Evolutionary conservation across 2,329 filamentous ascomycete genomes (phyloP).

Genomic region (Stachybotrys elegans): DNA sequence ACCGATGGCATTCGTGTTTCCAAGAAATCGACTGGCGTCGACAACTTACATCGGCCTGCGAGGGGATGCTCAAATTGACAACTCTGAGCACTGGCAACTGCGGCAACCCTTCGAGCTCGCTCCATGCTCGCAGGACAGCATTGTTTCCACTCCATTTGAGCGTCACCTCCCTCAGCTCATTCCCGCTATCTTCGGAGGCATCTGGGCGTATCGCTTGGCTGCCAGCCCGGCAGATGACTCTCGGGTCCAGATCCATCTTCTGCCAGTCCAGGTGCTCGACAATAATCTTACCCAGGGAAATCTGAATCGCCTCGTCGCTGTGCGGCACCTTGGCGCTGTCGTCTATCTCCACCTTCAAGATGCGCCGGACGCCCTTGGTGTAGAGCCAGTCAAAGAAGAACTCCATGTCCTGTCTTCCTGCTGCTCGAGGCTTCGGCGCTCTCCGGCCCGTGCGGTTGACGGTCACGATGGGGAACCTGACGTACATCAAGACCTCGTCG

Average conservation of each 20-base stretch:
- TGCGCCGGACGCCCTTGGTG: constrained; percentile 4
- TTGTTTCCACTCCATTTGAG: too few species aligned
- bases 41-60: too few species aligned
- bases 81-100: too few species aligned
- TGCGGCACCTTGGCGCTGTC: constrained; percentile 2
- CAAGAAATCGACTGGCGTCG: too few species aligned
- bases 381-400: constrained; percentile 9
- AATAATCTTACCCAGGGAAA: constrained; percentile 2
- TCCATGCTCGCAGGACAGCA: too few species aligned
- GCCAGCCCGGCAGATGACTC: too few species aligned
- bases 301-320: constrained; percentile 6
- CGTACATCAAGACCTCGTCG: constrained; percentile 3
- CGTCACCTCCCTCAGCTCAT: too few species aligned
- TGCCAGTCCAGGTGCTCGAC: constrained; percentile 10
- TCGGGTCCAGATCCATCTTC: neutral
- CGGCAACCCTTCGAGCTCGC: too few species aligned
- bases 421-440: neutral
- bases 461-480: constrained; percentile 2
- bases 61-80: too few species aligned
- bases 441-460: neutral
- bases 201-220: too few species aligned
- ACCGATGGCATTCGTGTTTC: too few species aligned
- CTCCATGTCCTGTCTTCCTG: constrained; percentile 4
- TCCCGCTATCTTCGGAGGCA: too few species aligned
- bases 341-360: constrained; percentile 6